Conservation (phyloP, 139 green algal genomes). For the Spirogloea muscicola region DNA sequence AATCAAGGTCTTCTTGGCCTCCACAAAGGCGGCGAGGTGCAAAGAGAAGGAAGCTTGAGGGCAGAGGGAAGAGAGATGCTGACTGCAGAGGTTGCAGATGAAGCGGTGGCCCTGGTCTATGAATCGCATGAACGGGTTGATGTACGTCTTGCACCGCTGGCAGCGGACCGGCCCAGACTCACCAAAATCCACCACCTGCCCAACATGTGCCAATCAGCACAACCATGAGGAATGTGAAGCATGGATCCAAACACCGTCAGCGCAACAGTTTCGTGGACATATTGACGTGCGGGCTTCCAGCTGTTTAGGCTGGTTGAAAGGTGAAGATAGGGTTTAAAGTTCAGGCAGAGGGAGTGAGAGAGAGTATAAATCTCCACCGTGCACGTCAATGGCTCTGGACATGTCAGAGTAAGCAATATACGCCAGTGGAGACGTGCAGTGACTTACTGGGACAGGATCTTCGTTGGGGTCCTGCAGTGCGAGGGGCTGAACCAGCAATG, state of each 20-base stretch:
- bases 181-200: slow-evolving; percentile 53
- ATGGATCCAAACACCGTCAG: neutral
- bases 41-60: too few species aligned
- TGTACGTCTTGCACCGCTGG: slow-evolving; percentile 91
- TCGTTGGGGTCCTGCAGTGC: slow-evolving; percentile 70
- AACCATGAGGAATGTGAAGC: neutral
- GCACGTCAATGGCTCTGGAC: too few species aligned
- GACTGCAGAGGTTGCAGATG: slow-evolving; percentile 86
- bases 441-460: slow-evolving; percentile 63
- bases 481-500: slow-evolving; percentile 75
- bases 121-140: slow-evolving; percentile 95
- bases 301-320: too few species aligned
- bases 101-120: slow-evolving; percentile 79
- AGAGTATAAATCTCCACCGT: too few species aligned
- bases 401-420: neutral
- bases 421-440: neutral
- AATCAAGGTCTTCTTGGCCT: too few species aligned
- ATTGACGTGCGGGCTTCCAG: neutral
- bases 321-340: neutral
- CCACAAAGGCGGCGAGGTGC: too few species aligned
- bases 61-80: neutral
- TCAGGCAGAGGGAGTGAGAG: neutral
- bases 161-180: slow-evolving; percentile 85
- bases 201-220: neutral
- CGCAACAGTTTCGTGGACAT: neutral